Base-by-base conservation (phyloP, 768 basidiomycete genomes). In the Xerocomellus intermedius region DNA sequence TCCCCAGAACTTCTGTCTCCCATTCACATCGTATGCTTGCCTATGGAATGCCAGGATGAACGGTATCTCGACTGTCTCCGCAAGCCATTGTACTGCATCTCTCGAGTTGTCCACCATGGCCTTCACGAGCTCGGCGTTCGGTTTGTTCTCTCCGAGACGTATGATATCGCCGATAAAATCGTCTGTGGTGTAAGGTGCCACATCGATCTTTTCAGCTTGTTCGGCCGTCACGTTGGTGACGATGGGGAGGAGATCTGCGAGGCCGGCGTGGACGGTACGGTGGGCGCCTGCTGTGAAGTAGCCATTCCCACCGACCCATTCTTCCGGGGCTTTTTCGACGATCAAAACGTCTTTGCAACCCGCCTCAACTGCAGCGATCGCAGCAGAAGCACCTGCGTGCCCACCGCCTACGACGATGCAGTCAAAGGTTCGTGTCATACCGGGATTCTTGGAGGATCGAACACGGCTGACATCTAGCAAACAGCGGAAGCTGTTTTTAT, bases 261-360 rank as follows among this genome's bases (percentile, higher is more conserved):
- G 73, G 2, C 86, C 87, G 16, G 56, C 71, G 60, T 88, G 86
- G 4, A 79, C 82, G 12, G 82, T 86, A 50, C 86, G 82, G 62
- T 82, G 77, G 8, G 85, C 84, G 21, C 86, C 86, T 10, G 85
- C 85, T 30, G 86, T 87, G 71, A 87, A 88, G 69, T 82, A 86
- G 17, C 85, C 83, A 61, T 89, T 88, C 17, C 86, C 87, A 5
- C 87, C 87, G 4, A 69, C 78, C 86, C 86, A 87, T 52, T 79
- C 77, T 38, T 70, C 61, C 1, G 85, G 83, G 38, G 83, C 83
- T 62, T 86, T 86, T 62, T 88, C 86, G 48, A 87, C 70, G 50
- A 88, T 71, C 41, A 88, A 73, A 56, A 87, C 83, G 75, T 77
- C 77, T 47, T 68, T 72, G 68, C 83, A 83, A 38, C 86, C 85